A percentile compares a stretch with the other conserved stretches of the same genome.
These are phyloP conservation scores for Talaromyces piceae DNA, from an alignment of 2,329 filamentous ascomycete genomes.

Conservation along the genomic window DNA sequence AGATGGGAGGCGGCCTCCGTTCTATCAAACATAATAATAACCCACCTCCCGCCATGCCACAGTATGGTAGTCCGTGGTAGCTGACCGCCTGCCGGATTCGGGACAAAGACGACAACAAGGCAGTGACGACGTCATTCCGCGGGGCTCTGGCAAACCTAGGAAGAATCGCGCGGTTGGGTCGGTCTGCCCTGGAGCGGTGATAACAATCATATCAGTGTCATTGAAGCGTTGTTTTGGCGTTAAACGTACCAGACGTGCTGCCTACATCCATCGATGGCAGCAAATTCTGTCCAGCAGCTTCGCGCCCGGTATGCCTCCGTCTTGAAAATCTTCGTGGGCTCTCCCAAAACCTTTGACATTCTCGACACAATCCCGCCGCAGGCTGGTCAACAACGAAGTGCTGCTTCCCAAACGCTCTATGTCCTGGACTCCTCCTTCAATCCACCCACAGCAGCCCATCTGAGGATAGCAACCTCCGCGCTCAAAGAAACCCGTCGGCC, in stretches of 20 bases:
- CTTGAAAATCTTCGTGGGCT: conserved; percentile 38
- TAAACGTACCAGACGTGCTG: not conserved
- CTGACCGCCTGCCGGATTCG: conserved; percentile 1
- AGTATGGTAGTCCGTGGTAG: no score
- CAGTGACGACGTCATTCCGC: not conserved
- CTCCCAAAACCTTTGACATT: conserved; percentile 28
- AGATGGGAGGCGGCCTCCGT: no score
- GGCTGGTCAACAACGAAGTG: conserved; percentile 10
- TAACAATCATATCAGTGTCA: no score
- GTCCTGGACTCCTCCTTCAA: conserved; percentile 62
- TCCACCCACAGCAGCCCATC: conserved; percentile 54
- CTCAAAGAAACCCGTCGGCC: conserved; percentile 31
- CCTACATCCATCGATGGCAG: not conserved
- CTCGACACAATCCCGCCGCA: conserved; percentile 20
- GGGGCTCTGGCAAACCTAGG: no score
- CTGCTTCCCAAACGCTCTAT: conserved; percentile 41
- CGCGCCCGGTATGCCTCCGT: conserved; percentile 32
- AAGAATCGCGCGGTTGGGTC: no score
- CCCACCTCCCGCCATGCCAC: no score
- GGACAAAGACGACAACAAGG: not conserved
- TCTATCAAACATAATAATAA: no score
- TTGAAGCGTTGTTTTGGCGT: not conserved
- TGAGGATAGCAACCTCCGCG: conserved; percentile 48
- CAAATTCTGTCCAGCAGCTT: conserved; percentile 16
- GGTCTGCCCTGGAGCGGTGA: no score